A percentile compares a stretch with the other conserved stretches of the same genome.
Conservation (phyloP, 2,329 filamentous ascomycete genomes). For the Hypoxylon sp. region DNA sequence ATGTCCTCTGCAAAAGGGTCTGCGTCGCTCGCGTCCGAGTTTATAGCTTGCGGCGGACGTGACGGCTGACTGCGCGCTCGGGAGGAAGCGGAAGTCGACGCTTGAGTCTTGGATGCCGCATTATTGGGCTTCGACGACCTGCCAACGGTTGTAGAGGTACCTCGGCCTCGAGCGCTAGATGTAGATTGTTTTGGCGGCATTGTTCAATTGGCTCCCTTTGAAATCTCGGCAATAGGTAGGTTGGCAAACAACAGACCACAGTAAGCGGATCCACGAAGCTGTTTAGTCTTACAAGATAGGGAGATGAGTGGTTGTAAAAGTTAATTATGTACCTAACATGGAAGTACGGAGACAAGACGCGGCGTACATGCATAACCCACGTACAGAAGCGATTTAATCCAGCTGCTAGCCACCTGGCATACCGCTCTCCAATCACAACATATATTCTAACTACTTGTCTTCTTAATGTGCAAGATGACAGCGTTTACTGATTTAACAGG, state of each 20-base stretch:
- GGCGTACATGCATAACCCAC: slow-evolving; percentile 6
- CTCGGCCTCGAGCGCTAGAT: slow-evolving; percentile 56
- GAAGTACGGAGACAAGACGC: neutral
- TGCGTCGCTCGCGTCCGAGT: slow-evolving; percentile 42
- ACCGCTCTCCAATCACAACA: slow-evolving; percentile 16
- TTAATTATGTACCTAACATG: neutral
- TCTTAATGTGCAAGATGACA: neutral
- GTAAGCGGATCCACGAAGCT: neutral
- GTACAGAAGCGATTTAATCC: slow-evolving; percentile 5
- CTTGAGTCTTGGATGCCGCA: slow-evolving; percentile 33
- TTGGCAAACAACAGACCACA: neutral
- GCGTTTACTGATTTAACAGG: neutral
- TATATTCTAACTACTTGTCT: slow-evolving; percentile 6
- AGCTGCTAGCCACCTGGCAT: slow-evolving; percentile 37
- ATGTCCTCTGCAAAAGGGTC: slow-evolving; percentile 52
- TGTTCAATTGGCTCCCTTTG: neutral
- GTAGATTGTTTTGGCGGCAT: slow-evolving; percentile 63
- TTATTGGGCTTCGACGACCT: slow-evolving; percentile 36
- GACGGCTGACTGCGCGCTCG: slow-evolving; percentile 33
- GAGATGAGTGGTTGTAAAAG: neutral
- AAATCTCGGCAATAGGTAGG: neutral
- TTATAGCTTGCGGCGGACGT: slow-evolving; percentile 25
- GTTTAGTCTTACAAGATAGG: neutral
- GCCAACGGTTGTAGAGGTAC: slow-evolving; percentile 34
- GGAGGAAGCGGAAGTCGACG: slow-evolving; percentile 32